Base-by-base conservation (phyloP, 768 basidiomycete species). In the Piloderma croceum region DNA sequence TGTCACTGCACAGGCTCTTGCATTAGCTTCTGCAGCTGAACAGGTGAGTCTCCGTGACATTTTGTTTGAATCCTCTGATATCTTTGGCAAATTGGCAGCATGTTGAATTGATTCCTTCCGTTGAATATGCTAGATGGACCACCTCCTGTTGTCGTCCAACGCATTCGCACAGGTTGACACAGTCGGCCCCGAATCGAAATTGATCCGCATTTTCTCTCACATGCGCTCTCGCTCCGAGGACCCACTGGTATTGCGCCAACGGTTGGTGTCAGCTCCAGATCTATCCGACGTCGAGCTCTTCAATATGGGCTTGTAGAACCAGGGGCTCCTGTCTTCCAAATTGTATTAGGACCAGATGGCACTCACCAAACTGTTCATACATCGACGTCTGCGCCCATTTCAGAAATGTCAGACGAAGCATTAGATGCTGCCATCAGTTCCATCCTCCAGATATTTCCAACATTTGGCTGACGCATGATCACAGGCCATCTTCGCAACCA, bases 381-480 rank as follows among this genome's bases (percentile, higher is more conserved):
- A 4, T 15, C 42, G 9, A 24, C 27, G 6, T 38, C 31, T 9
- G 12, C 41, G 12, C 9, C 47, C 4, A 20, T 39, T 7, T 49
- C 53, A 1, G 21, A 21, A 6, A 9, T 47, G 2, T 22, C 40
- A 11, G 49, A 50, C 24, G 35, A 21, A 5, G 39, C 46, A 3
- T 36, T 52, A 1, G 45, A 51, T 24, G 12, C 5, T 4, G 12
- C 32, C 5, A 22, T 58, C 10, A 17, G 23, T 3, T 19, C 20
- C 7, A 49, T 46, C 22, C 43, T 55, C 7, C 10, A 15, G 3
- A 23, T 22, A 1, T 58, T 58, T 23, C 54, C 53, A 10, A 25
- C 23, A 13, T 48, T 49, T 23, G 53, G 57, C 7, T 42, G 43
- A 2, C 18, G 13, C 11, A 53, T 59, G 49, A 25, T 58, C 19